Percentiles rank a stretch among this genome's conserved stretches.
Evolutionary conservation across 306 rosid genomes (phyloP).

Genomic region (Vigna trinervia): DNA sequence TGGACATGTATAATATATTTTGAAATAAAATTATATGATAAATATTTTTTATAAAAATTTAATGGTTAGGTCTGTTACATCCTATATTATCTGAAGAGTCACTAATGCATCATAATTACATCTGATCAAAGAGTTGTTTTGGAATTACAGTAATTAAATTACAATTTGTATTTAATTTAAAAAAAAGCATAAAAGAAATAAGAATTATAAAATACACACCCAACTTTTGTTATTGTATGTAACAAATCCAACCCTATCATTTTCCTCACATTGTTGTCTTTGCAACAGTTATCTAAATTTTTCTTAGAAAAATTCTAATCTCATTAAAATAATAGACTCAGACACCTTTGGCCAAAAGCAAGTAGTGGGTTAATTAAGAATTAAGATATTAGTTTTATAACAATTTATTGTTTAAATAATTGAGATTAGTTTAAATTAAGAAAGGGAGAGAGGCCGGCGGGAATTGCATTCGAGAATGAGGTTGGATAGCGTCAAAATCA

Average conservation of each 20-base stretch:
- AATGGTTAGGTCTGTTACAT: too few relatives aligned
- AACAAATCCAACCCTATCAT: not conserved
- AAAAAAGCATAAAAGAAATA: not conserved
- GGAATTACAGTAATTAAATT: not conserved
- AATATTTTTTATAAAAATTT: too few relatives aligned
- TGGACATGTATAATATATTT: too few relatives aligned
- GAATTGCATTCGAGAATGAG: slow-evolving; percentile 43
- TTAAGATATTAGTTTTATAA: not conserved
- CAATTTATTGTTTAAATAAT: not conserved
- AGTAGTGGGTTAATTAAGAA: not conserved
- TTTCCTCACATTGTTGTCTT: not conserved
- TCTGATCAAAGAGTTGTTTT: not conserved
- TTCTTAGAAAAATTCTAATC: not conserved
- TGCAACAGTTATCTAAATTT: not conserved
- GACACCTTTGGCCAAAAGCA: not conserved
- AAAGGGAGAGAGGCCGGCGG: slow-evolving; percentile 49
- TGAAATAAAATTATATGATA: too few relatives aligned
- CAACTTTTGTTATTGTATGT: not conserved
- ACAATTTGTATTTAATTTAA: not conserved
- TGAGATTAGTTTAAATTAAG: slow-evolving; percentile 14
- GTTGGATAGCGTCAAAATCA: slow-evolving; percentile 13
- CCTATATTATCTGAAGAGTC: too few relatives aligned
- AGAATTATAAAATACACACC: not conserved
- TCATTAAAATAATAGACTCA: not conserved
- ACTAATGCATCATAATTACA: too few relatives aligned